A percentile compares a stretch with the other conserved stretches of the same genome.
Evolutionary conservation across 2,329 filamentous ascomycete genomes (phyloP).

Genomic region (Penicillium sp.): DNA sequence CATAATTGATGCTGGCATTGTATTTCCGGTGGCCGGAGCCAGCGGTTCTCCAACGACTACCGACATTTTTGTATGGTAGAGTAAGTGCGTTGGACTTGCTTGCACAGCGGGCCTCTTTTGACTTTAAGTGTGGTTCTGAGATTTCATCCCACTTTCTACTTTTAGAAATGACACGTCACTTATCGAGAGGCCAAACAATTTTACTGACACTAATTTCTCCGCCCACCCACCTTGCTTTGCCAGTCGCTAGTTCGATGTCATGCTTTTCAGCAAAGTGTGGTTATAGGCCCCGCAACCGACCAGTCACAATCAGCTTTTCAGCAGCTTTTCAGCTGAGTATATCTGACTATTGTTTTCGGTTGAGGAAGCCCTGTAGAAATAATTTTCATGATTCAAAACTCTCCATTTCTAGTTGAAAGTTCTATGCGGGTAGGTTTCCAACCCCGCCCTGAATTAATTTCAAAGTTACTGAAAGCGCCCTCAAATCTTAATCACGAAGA

Average conservation of each 20-base stretch:
- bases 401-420: not conserved
- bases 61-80: not conserved
- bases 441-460: not conserved
- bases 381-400: too few species aligned
- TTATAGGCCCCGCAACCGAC: too few species aligned
- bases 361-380: too few species aligned
- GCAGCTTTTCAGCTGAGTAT: too few species aligned
- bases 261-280: too few species aligned
- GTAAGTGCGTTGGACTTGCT: too few species aligned
- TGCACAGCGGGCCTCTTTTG: too few species aligned
- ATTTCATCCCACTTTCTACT: not conserved
- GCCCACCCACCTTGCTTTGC: not conserved
- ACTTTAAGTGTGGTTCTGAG: not conserved
- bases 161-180: not conserved
- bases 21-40: not conserved
- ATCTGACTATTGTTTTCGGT: too few species aligned
- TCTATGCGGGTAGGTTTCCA: not conserved
- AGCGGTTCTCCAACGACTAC: slow-evolving; percentile 1
- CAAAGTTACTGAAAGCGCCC: not conserved
- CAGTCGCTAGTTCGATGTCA: too few species aligned
- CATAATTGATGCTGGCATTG: not conserved
- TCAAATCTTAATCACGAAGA: not conserved
- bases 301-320: too few species aligned
- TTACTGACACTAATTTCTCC: not conserved
- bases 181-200: not conserved